Conservation (phyloP, 352 stramenopile species). For the Phytophthora syringae region DNA sequence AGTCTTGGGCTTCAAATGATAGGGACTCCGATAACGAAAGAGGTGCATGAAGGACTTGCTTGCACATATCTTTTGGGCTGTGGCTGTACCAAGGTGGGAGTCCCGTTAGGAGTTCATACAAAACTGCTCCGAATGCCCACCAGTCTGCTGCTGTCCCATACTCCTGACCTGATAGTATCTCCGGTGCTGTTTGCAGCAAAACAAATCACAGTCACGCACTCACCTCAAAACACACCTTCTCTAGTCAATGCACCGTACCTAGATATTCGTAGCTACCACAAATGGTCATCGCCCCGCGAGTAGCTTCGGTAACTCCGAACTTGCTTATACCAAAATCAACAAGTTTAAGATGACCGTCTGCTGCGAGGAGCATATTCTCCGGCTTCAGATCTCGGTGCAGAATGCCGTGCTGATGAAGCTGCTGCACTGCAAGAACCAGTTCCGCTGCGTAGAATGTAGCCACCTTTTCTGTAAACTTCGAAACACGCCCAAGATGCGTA, state of each 20-base stretch:
- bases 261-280: slow-evolving; percentile 87
- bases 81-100: slow-evolving; percentile 81
- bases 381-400: slow-evolving; percentile 87
- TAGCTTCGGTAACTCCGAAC: slow-evolving; percentile 79
- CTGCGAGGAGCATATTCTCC: slow-evolving; percentile 76
- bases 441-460: slow-evolving; percentile 78
- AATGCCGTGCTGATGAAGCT: slow-evolving; percentile 86
- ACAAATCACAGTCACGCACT: slow-evolving; percentile 4
- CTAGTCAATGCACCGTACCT: slow-evolving; percentile 41
- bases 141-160: slow-evolving; percentile 85
- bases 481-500: slow-evolving; percentile 51
- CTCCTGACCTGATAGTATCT: slow-evolving; percentile 65
- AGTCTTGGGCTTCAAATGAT: slow-evolving; percentile 51
- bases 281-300: slow-evolving; percentile 60
- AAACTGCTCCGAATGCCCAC: slow-evolving; percentile 78
- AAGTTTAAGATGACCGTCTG: slow-evolving; percentile 74
- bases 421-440: slow-evolving; percentile 76
- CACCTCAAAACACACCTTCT: neutral
- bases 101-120: slow-evolving; percentile 84
- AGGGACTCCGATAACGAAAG: slow-evolving; percentile 66
- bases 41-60: slow-evolving; percentile 54
- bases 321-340: slow-evolving; percentile 88
- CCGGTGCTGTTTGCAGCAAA: slow-evolving; percentile 47
- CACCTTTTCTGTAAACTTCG: slow-evolving; percentile 59
- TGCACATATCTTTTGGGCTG: slow-evolving; percentile 56